Evolutionary conservation across 169 alveolate species (phyloP).

Genomic region (Eimeria necatrix): DNA sequence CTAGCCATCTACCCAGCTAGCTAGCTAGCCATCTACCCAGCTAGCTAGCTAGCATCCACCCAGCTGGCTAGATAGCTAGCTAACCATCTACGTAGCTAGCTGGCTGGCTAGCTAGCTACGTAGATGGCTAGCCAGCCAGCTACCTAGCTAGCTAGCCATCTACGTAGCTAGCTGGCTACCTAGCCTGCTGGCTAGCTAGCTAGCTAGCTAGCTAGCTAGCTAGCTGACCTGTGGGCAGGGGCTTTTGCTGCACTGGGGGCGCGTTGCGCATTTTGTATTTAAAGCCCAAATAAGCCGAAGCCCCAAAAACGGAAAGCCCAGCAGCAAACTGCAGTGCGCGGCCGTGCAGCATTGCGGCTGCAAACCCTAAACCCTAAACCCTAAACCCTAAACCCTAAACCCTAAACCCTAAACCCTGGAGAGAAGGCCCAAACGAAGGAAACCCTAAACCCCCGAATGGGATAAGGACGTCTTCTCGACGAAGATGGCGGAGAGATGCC

Average conservation of each 20-base stretch:
- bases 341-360: not conserved
- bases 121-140: too few species aligned
- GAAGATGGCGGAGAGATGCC: too few species aligned
- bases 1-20: too few species aligned
- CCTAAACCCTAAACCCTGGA: not conserved
- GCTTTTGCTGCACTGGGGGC: not conserved
- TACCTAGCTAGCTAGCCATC: not conserved
- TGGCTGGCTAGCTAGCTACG: not conserved
- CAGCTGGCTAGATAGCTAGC: not conserved
- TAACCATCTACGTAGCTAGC: not conserved
- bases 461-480: too few species aligned
- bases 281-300: slow-evolving; percentile 21
- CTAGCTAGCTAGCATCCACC: not conserved
- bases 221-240: slow-evolving; percentile 49
- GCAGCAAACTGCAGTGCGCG: slow-evolving; percentile 16
- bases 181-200: not conserved
- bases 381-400: not conserved
- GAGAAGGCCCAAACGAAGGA: not conserved
- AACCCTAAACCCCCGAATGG: too few species aligned
- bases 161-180: not conserved
- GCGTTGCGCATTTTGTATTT: not conserved
- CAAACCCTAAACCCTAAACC: not conserved
- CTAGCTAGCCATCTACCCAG: too few species aligned
- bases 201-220: not conserved
- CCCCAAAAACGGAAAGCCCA: slow-evolving; percentile 41